Conservation (phyloP, 2,329 filamentous ascomycete species). For the Mariannaea elegans region DNA sequence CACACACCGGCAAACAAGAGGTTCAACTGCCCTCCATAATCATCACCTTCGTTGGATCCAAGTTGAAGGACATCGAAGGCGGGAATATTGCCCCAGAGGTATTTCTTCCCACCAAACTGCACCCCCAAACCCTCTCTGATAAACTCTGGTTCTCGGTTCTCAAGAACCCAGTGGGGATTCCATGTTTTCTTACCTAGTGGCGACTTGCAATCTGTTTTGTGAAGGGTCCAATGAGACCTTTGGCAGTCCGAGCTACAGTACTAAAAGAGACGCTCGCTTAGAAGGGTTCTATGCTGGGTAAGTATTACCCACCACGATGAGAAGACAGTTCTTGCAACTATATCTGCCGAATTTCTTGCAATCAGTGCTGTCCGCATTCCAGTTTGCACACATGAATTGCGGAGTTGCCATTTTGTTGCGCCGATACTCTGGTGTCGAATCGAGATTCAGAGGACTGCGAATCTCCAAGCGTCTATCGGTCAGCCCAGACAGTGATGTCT, state of each 20-base stretch:
- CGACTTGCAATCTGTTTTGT: conserved; percentile 1
- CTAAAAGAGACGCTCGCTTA: conserved; percentile 2
- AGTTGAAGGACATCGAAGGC: conserved; percentile 23
- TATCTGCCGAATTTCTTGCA: neutral
- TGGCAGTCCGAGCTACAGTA: conserved; percentile 21
- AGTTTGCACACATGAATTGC: neutral
- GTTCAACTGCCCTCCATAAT: neutral
- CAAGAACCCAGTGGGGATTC: neutral
- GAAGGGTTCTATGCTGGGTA: no score
- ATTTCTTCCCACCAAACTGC: neutral
- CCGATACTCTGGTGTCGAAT: no score
- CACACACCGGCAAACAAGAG: conserved; percentile 19
- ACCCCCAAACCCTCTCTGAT: accelerated
- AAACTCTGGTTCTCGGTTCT: neutral
- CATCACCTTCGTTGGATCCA: conserved; percentile 7
- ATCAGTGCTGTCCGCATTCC: neutral
- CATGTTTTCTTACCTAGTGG: neutral
- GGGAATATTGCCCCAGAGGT: conserved; percentile 14
- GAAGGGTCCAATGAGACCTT: neutral
- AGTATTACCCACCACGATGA: no score
- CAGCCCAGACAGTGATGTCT: no score
- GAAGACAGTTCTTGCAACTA: neutral
- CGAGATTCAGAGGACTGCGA: no score
- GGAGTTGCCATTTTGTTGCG: neutral
- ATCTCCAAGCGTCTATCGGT: no score